Evolutionary conservation across 1,284 basidiomycete genomes (phyloP).

Genomic region (Austroboletus novae-zelandiae): DNA sequence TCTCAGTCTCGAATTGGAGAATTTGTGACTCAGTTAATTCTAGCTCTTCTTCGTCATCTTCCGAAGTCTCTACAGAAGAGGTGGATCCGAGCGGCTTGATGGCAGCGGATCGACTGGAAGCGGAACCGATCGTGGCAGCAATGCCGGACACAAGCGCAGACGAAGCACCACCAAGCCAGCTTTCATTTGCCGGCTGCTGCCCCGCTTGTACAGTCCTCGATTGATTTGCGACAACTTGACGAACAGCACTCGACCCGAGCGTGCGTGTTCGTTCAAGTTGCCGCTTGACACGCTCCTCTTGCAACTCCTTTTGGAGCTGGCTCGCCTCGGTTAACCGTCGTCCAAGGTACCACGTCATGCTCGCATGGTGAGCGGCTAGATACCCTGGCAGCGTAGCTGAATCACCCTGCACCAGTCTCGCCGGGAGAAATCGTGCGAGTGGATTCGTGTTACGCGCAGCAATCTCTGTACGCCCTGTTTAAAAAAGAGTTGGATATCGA

Average conservation of each 20-base stretch:
- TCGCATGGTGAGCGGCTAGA: conserved; percentile 77
- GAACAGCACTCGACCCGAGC: conserved; percentile 69
- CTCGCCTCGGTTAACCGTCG: conserved; percentile 75
- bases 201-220: conserved; percentile 20
- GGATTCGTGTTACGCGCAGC: conserved; percentile 60
- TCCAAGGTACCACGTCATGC: conserved; percentile 84
- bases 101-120: conserved; percentile 33
- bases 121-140: conserved; percentile 60
- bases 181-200: conserved; percentile 33
- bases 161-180: conserved; percentile 67
- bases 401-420: conserved; percentile 60
- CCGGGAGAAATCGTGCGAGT: conserved; percentile 62
- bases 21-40: conserved; percentile 83
- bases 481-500: conserved; percentile 5
- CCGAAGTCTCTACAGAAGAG: conserved; percentile 43
- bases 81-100: conserved; percentile 24
- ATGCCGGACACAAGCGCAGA: conserved; percentile 55
- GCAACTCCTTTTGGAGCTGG: conserved; percentile 79
- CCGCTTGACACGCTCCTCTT: conserved; percentile 82
- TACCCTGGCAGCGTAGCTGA: conserved; percentile 62
- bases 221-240: conserved; percentile 50
- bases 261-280: conserved; percentile 77
- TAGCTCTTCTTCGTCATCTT: conserved; percentile 70
- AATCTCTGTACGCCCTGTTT: conserved; percentile 62
- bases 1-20: conserved; percentile 87